These are phyloP conservation scores for Cruciata laevipes DNA, from an alignment of 257 asterid genomes.

Conservation along the genomic window DNA sequence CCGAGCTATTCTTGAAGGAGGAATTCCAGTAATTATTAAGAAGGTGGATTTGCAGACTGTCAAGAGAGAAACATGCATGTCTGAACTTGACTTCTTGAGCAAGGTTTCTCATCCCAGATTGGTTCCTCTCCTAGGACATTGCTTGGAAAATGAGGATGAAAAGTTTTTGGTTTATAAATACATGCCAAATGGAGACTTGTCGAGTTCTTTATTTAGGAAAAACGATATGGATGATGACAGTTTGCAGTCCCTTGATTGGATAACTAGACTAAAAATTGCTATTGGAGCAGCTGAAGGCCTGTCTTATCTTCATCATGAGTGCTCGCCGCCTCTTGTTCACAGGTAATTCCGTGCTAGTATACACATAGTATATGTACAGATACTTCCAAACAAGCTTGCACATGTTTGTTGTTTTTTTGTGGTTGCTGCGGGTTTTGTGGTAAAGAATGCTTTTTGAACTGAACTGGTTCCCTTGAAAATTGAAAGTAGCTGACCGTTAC, in stretches of 20 bases:
- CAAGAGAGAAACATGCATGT: constrained; percentile 52
- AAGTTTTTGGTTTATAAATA: constrained; percentile 73
- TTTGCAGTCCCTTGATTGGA: constrained; percentile 92
- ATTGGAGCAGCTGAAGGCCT: constrained; percentile 91
- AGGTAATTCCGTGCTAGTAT: constrained; percentile 41
- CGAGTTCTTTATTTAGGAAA: constrained; percentile 78
- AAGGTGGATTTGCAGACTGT: constrained; percentile 46
- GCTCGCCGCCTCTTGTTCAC: constrained; percentile 86
- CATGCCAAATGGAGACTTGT: constrained; percentile 80
- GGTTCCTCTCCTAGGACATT: constrained; percentile 82
- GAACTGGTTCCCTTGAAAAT: background rate
- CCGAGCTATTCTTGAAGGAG: constrained; percentile 72
- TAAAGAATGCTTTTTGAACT: background rate
- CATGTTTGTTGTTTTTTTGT: background rate
- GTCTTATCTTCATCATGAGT: constrained; percentile 84
- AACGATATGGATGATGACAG: constrained; percentile 41
- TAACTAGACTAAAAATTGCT: constrained; percentile 86
- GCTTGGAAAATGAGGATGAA: constrained; percentile 81
- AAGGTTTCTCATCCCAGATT: constrained; percentile 70
- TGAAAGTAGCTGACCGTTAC: background rate
- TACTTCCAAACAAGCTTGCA: background rate
- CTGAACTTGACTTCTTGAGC: constrained; percentile 63
- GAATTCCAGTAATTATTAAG: constrained; percentile 61
- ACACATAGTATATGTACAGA: no score
- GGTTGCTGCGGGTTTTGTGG: background rate